Evolutionary conservation across 805 yeast genomes (phyloP).

Genomic region (Candida nitratophila): DNA sequence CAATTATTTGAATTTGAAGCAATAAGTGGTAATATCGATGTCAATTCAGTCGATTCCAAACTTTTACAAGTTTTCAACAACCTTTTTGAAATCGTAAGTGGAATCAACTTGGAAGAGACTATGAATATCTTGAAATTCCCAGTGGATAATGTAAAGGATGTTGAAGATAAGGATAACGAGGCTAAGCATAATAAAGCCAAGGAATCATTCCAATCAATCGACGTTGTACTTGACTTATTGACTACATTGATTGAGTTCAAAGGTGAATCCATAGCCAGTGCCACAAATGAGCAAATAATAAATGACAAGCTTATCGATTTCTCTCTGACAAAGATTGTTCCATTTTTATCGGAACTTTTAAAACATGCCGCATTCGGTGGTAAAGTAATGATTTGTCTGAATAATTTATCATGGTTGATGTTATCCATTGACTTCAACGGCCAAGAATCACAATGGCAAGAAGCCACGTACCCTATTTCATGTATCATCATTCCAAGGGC

Average conservation of each 20-base stretch:
- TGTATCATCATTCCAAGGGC: constrained; percentile 10
- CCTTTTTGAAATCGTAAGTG: constrained; percentile 19
- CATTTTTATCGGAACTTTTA: constrained; percentile 33
- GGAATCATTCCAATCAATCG: constrained; percentile 54
- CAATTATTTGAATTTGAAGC: constrained; percentile 21
- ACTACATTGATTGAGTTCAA: constrained; percentile 64
- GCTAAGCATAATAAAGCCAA: constrained; percentile 38
- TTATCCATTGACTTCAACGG: neutral
- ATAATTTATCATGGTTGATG: constrained; percentile 60
- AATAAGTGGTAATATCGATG: neutral
- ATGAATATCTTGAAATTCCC: constrained; percentile 18
- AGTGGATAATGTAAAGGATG: constrained; percentile 28
- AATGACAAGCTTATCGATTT: constrained; percentile 17
- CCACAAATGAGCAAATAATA: constrained; percentile 2
- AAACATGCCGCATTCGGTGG: constrained; percentile 40
- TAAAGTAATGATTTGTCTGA: constrained; percentile 58
- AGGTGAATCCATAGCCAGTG: constrained; percentile 13
- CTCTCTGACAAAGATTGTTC: constrained; percentile 9
- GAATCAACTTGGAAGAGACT: constrained; percentile 26
- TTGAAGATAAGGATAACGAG: constrained; percentile 26
- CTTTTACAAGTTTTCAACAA: constrained; percentile 13
- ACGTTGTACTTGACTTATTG: constrained; percentile 65
- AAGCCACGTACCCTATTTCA: constrained; percentile 21
- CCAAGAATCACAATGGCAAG: constrained; percentile 25
- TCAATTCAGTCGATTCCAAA: constrained; percentile 13